Evolutionary conservation across 31 red algal species (phyloP).

Genomic region (Bonnemaisonia californica): DNA sequence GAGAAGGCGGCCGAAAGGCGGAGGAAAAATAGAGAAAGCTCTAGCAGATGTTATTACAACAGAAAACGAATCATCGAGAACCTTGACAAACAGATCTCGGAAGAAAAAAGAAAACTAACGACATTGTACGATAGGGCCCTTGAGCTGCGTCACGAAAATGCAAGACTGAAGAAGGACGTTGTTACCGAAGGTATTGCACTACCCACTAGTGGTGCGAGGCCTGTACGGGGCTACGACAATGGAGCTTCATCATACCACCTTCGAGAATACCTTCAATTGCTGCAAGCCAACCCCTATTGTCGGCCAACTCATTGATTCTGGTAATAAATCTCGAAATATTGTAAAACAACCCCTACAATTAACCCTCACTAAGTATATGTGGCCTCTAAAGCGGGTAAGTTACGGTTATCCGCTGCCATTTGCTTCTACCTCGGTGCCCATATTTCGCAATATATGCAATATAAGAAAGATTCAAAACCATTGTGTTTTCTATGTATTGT

Average conservation of each 20-base stretch:
- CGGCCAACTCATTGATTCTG: neutral
- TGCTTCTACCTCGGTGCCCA: neutral
- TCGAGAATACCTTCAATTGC: neutral
- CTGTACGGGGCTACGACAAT: neutral
- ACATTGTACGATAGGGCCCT: slow-evolving; percentile 55
- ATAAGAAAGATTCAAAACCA: neutral
- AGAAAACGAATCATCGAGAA: slow-evolving; percentile 57
- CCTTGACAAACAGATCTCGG: slow-evolving; percentile 33
- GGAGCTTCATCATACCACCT: neutral
- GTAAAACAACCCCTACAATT: too few relatives aligned
- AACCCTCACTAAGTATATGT: too few relatives aligned
- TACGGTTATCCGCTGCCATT: neutral
- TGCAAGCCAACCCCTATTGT: neutral
- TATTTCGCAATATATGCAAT: neutral
- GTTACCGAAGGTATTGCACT: slow-evolving; percentile 59
- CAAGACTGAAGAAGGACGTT: slow-evolving; percentile 65
- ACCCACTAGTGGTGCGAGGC: slow-evolving; percentile 9
- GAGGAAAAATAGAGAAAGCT: slow-evolving; percentile 62
- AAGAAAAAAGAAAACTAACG: slow-evolving; percentile 53
- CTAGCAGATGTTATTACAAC: slow-evolving; percentile 73
- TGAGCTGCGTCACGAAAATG: slow-evolving; percentile 69
- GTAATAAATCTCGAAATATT: neutral
- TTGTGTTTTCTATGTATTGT: too few relatives aligned
- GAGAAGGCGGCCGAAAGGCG: slow-evolving; percentile 73
- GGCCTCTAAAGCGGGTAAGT: neutral